Conservation (phyloP, 1,284 basidiomycete species). For the Takashimella tepidaria region DNA sequence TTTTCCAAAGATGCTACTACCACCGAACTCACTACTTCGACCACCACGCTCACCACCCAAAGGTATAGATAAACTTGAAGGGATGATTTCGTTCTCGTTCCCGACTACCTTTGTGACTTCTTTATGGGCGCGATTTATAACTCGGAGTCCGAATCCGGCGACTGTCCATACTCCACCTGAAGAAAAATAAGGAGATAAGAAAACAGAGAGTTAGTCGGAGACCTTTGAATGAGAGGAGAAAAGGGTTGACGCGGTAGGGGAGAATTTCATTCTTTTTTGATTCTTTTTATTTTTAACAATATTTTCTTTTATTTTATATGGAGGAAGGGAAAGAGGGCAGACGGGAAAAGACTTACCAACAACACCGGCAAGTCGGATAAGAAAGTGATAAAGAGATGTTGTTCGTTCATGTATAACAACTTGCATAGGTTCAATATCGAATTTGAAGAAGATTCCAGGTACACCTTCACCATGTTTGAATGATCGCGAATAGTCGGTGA, state of each 20-base stretch:
- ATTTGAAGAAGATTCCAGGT: conserved; percentile 95
- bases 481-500: conserved; percentile 81
- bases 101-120: conserved; percentile 36
- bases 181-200: neutral
- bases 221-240: neutral
- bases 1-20: conserved; percentile 5
- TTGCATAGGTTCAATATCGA: conserved; percentile 85
- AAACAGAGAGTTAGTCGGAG: neutral
- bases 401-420: conserved; percentile 83
- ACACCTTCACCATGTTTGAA: conserved; percentile 72
- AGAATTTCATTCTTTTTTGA: no score
- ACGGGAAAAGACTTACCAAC: conserved; percentile 28
- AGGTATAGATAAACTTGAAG: conserved; percentile 17
- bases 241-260: no score
- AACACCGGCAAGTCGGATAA: conserved; percentile 60
- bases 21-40: neutral
- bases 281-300: no score
- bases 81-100: conserved; percentile 36
- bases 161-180: conserved; percentile 49
- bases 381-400: conserved; percentile 68
- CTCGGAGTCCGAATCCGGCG: conserved; percentile 44
- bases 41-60: no score
- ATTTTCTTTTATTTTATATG: no score
- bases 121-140: conserved; percentile 44
- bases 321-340: neutral